phyloP scores from a whole-genome alignment of 1,284 basidiomycete genomes.

The Cutaneotrichosporon spelunceum region DNA sequence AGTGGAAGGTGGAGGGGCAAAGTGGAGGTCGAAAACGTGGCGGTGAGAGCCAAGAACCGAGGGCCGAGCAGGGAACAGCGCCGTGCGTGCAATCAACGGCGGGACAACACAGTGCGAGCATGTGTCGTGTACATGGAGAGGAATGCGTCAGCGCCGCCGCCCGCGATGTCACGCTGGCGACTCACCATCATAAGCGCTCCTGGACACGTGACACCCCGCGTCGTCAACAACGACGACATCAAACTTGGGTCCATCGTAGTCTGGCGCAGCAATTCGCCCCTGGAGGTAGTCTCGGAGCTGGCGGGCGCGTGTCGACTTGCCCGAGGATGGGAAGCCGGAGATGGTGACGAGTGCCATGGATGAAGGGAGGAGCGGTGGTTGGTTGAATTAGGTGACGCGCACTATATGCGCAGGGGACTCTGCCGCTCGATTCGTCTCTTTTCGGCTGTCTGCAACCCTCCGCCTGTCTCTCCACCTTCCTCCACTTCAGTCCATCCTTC shows the following conservation, averaged over 20 bases:
- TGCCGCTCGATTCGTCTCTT: neutral
- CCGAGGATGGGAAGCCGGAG: constrained; percentile 83
- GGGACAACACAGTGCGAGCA: neutral
- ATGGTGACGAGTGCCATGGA: constrained; percentile 90
- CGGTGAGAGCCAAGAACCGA: neutral
- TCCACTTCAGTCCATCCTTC: neutral
- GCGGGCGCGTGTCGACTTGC: constrained; percentile 71
- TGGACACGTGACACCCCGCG: constrained; percentile 63
- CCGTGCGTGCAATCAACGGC: neutral
- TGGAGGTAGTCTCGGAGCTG: constrained; percentile 67
- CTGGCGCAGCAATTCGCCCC: constrained; percentile 7
- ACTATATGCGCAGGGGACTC: neutral
- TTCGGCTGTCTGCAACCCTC: neutral
- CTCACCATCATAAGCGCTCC: constrained; percentile 72
- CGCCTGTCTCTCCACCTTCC: neutral
- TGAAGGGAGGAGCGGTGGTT: neutral
- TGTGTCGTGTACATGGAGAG: neutral
- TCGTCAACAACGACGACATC: constrained; percentile 74
- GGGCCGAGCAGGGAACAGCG: neutral
- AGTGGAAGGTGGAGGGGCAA: neutral
- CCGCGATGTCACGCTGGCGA: constrained; percentile 13
- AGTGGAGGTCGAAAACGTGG: neutral
- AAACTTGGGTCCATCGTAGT: constrained; percentile 55
- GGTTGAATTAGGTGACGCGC: neutral
- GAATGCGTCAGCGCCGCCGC: neutral